Base-by-base conservation (phyloP, 2,329 filamentous ascomycete genomes). In the Raffaelea ambrosiae region DNA sequence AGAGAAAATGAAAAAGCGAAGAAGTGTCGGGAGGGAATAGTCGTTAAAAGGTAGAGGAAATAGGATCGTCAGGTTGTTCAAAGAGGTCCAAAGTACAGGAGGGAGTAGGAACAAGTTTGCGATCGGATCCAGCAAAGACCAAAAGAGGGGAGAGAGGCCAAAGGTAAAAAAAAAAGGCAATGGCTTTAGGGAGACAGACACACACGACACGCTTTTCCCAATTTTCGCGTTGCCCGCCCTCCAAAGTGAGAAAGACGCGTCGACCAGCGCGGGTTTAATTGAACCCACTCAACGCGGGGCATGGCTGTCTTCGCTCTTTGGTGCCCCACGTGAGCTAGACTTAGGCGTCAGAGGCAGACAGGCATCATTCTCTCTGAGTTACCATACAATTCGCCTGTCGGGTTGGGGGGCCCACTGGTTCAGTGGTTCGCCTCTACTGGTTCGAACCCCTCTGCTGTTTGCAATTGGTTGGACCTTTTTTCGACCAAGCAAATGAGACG, bases 261-360 rank as follows among this genome's bases (percentile, higher is more conserved):
- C 52, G 40, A 44, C 8, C 21, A 19, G 23, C n/a, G 31, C 18
- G 29, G 41, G 47, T 52, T 54, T 55, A 54, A 55, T 55, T 51
- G 54, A 54, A 26, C 43, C 42, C 43, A 40, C 18, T n/a, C 29
- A 26, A 45, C 53, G 53, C 50, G 53, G 53, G 50, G 47, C 52
- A 42, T 29, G n/a, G 16, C 43, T 16, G 26, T n/a, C 19, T 33
- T 33, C 10, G 35, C 45, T 40, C 13, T 19, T 18, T 35, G 18
- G 8, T 48, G 44, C 40, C 42, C 42, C 49, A 51, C 49, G 46
- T 49, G 47, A 43, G 16, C 31, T 13, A 26, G n/a, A 21, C 35
- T 22, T n/a, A n/a, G n/a, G 31, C n/a, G 13, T 11, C 4, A 13
- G 5, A 38, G n/a, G n/a, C 7, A 38, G 13, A 38, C 7, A 29